Evolutionary conservation across 345 rosid genomes (phyloP).

Genomic region (Eucalyptus curtisii): DNA sequence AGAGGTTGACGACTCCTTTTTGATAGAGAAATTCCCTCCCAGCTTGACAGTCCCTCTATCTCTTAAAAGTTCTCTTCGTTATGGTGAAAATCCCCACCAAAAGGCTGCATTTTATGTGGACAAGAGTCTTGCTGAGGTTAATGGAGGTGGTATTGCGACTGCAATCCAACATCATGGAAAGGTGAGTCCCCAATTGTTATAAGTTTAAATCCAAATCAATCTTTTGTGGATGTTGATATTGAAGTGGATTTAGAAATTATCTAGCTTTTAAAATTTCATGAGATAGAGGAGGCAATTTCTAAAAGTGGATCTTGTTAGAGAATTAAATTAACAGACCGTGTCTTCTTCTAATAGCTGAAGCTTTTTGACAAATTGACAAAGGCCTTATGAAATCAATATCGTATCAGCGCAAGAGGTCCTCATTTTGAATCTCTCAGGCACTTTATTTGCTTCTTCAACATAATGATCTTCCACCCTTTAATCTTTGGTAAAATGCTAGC

Average conservation of each 20-base stretch:
- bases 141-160: constrained; percentile 90
- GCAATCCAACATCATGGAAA: constrained; percentile 96
- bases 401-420: neutral
- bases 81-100: constrained; percentile 66
- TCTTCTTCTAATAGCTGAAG: too few relatives aligned
- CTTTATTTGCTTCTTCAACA: too few relatives aligned
- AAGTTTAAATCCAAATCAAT: neutral
- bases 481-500: neutral
- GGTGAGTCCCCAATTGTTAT: constrained; percentile 21
- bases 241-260: neutral
- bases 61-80: neutral
- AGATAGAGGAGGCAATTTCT: neutral
- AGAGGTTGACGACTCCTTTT: neutral
- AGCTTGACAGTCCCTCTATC: constrained; percentile 59
- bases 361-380: too few relatives aligned
- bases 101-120: constrained; percentile 84
- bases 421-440: neutral
- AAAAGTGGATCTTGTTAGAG: neutral
- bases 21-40: constrained; percentile 82
- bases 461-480: neutral
- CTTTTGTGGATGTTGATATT: neutral
- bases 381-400: neutral
- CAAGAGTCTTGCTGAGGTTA: constrained; percentile 77
- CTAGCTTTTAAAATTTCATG: neutral
- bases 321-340: too few relatives aligned